These are phyloP conservation scores for Saccharomyces hybrid DNA, from an alignment of 1,139 yeast genomes.

Conservation along the genomic window DNA sequence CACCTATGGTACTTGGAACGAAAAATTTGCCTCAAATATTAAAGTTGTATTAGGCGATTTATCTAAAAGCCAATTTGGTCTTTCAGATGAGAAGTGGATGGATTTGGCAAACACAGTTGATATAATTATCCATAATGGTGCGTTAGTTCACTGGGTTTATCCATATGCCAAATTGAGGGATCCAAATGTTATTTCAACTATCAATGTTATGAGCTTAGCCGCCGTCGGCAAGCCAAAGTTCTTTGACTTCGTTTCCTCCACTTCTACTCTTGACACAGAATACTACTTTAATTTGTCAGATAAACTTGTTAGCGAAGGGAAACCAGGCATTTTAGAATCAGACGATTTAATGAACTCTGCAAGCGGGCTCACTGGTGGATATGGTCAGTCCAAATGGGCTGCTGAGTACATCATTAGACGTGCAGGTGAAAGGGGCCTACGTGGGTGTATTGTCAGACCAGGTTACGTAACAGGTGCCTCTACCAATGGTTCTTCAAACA, in stretches of 20 bases:
- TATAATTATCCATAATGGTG: constrained; percentile 91
- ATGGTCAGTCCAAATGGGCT: constrained; percentile 97
- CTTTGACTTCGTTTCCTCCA: constrained; percentile 90
- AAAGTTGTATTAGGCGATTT: constrained; percentile 80
- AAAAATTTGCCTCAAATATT: constrained; percentile 48
- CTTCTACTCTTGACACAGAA: constrained; percentile 83
- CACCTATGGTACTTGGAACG: constrained; percentile 80
- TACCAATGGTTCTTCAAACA: constrained; percentile 77
- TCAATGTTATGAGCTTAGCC: constrained; percentile 77
- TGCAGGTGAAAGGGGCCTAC: constrained; percentile 81
- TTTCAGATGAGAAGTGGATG: constrained; percentile 51
- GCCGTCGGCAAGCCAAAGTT: constrained; percentile 74
- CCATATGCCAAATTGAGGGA: constrained; percentile 88
- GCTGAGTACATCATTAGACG: constrained; percentile 82
- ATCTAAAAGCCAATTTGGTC: constrained; percentile 63
- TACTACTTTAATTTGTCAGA: constrained; percentile 75
- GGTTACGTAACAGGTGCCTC: constrained; percentile 93
- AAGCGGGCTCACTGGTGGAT: constrained; percentile 79
- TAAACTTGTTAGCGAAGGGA: constrained; percentile 54
- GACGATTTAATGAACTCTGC: constrained; percentile 81
- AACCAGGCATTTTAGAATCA: constrained; percentile 66
- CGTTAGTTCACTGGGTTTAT: constrained; percentile 97
- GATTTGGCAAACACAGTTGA: constrained; percentile 55
- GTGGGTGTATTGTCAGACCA: constrained; percentile 88
- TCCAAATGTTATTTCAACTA: constrained; percentile 84